Base-by-base conservation (phyloP, 139 green algal genomes). In the Coelastrella sp. region DNA sequence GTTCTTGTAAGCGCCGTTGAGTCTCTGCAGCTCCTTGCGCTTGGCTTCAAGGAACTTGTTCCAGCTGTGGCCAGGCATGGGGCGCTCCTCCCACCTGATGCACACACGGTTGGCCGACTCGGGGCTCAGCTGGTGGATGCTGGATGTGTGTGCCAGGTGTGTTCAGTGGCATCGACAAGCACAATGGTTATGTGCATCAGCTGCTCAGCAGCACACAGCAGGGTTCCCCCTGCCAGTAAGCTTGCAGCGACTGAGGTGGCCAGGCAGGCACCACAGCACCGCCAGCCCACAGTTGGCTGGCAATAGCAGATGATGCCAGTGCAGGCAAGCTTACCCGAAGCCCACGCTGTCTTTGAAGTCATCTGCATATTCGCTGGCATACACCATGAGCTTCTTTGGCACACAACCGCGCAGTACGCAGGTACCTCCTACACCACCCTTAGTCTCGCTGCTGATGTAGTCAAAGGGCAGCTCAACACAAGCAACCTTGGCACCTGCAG, bases 301-400 rank as follows among this genome's bases (percentile, higher is more conserved):
- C 32, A 47, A 47, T 47, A 47, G 32, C 32, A 47, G 61, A 71
- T 19, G 61, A 71, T 71, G 61, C 61, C 61, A 71, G 61, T 71
- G 61, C 61, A 71, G 11, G 2, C 10, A 71, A 71, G 61, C 61
- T 47, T 83, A 96, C 94, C 94, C 94, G 91, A 99, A 99, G 13
- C 97, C 98, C 3, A 88, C 65, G 13, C 95, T 95, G 80, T 98
- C 97, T 61, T 95, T 85, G 90, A 99, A 99, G 19, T 96, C 89
- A 14, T 98, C 95, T 23, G 95, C 82, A 89, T 98, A 99, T 68
- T 96, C 91, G 3, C 94, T 97, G n/a, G 95, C 97, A 66, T 98
- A 99, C 83, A 99, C 98, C 79, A 99, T 95, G 6, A 99, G 95
- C 95, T 99, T 99, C 94, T 99, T 99, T 47, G 98, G 98, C 76